A percentile compares a stretch with the other conserved stretches of the same genome.
These are phyloP conservation scores for Neopestalotiopsis rosae DNA, from an alignment of 2,329 filamentous ascomycete species.

Conservation along the genomic window DNA sequence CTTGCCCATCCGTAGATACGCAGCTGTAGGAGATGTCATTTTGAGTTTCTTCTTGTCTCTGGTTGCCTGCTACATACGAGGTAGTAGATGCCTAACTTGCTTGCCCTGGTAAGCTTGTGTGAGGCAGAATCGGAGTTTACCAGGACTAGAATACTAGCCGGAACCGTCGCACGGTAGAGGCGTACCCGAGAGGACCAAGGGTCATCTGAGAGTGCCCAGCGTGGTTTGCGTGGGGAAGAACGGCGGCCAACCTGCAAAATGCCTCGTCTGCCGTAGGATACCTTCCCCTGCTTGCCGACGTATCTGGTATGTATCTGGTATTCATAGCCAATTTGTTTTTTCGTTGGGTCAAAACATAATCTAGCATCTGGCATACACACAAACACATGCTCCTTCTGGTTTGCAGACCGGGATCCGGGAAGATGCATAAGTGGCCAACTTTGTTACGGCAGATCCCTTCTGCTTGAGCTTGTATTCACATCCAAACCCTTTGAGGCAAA, in stretches of 20 bases:
- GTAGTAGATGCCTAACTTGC: no score
- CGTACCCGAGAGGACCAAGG: not conserved
- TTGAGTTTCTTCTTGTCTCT: no score
- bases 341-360: not conserved
- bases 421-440: not conserved
- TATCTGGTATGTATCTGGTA: no score
- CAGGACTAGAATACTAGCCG: not conserved
- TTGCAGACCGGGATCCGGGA: not conserved
- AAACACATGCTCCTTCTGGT: not conserved
- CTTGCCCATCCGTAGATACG: no score
- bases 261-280: not conserved
- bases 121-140: constrained; percentile 2
- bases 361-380: not conserved
- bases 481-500: not conserved
- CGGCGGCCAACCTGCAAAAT: not conserved
- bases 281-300: no score
- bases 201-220: not conserved
- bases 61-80: no score
- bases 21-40: no score
- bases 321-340: not conserved
- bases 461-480: not conserved
- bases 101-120: not conserved
- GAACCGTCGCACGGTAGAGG: not conserved
- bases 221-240: not conserved
- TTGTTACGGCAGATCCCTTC: not conserved